These are phyloP conservation scores for Sporothrix variecibatus DNA, from an alignment of 2,329 filamentous ascomycete species.

Conservation along the genomic window DNA sequence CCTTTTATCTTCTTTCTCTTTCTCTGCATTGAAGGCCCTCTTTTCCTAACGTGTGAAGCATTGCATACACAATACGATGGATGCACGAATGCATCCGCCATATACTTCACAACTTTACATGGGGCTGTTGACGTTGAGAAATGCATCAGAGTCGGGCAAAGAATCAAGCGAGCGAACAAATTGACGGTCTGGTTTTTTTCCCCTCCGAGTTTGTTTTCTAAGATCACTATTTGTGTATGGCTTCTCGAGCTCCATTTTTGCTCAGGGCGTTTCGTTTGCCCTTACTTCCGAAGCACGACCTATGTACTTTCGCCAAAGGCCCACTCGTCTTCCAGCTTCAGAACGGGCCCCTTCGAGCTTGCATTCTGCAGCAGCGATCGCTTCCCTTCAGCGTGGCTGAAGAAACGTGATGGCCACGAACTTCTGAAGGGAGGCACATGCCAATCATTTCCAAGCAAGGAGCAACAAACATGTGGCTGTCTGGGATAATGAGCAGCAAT, in stretches of 20 bases:
- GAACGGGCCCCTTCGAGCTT: not conserved
- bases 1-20: not conserved
- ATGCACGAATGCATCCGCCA: not conserved
- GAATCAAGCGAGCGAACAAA: not conserved
- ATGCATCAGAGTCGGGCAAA: not conserved
- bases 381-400: not conserved
- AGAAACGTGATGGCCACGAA: not conserved
- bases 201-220: not conserved
- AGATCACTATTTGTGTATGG: not conserved
- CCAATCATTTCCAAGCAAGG: slow-evolving; percentile 9
- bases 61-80: not conserved
- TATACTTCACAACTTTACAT: not conserved
- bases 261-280: not conserved
- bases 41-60: not conserved
- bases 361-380: not conserved
- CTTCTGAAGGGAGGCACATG: not conserved
- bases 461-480: not conserved
- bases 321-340: not conserved
- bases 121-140: not conserved
- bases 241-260: not conserved
- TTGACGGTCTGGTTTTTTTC: not conserved
- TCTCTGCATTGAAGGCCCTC: not conserved
- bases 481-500: not conserved
- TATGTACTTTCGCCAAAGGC: too few species aligned
- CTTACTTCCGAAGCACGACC: not conserved